Base-by-base conservation (phyloP, 139 green algal species). In the Micromonas commoda region DNA sequence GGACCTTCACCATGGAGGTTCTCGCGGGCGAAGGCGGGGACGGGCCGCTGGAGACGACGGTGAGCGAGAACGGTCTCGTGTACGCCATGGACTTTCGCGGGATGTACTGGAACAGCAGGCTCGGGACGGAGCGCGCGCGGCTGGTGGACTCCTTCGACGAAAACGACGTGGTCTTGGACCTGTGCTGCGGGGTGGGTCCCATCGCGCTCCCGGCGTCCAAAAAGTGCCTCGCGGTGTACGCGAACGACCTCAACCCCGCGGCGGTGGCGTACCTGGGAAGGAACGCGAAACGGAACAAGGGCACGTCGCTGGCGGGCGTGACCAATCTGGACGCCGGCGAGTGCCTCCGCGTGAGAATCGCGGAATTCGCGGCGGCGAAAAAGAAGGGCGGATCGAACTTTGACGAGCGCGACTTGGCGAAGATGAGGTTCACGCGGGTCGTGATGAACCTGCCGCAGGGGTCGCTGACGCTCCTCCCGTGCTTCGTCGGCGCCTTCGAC, bases 51-150 rank as follows among this genome's bases (percentile, higher is more conserved):
- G 89, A 92, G 79, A 90, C 91, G 3, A 86, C 90, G 71, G 89
- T 96, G 19, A 86, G 82, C 39, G 92, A 98, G 86, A 86, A 96
- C 78, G 89, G 88, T 6, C 71, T 82, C 0, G 64, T 82, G 20
- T 99, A 97, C 86, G 78, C 71, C 21, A 86, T 98, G 24, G 88
- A 98, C 86, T 98, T 94, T 28, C 32, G 38, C 1, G 57, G 93
- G 83, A 93, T 98, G 74, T 99, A 99, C 83, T 99, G 94, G 94
- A 99, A 99, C 88, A 97, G 91, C 0, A 80, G 94, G 0, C 86
- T 99, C 39, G 94, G 98, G 84, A 51, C 77, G n/a, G 94, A 99
- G 86, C 94, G 98, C 89, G 70, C 84, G 38, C 88, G 94, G 13
- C 86, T 98, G 0, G 52, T 85, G 2, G 64, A 65, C 0, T 32